Evolutionary conservation across 208 protist species (phyloP), one percentile per base, ranked within the genome.

Genomic region (Acanthamoeba divionensis): DNA sequence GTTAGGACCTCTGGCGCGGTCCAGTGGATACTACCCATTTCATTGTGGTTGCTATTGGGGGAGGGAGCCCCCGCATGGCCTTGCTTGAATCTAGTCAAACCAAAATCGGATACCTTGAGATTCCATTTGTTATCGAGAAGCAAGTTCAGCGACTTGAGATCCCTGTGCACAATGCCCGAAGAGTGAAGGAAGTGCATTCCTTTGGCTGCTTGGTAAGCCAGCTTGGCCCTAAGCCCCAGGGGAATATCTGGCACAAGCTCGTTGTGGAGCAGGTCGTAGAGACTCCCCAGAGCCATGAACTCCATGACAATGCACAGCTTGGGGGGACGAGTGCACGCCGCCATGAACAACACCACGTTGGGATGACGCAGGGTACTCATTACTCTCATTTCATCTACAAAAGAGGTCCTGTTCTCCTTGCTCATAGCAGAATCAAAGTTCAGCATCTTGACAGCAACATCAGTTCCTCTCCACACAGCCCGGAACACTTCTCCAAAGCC

Each of bases 341-440:
- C 94, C 92, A 96, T 95, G 93, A 96, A 96, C 69, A 93, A 50
- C 2, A 96, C 50, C 33, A 96, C 87, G 29, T 96, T 95, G 48
- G 93, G 94, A 50, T 96, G 94, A 18, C 93, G 33, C 13, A 96
- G 52, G 52, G 54, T 60, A 36, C 92, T 82, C 26, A 75, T n/a
- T n/a, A 24, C 41, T 4, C 66, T 24, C 36, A 41, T 41, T 41
- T 41, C 36, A 41, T 41, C 36, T 41, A 41, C 36, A 41, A 41
- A 41, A 41, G 36, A 41, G 36, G 36, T 5, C 5, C 36, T 41
- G 1, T 1, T 6, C 36, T 41, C 36, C 36, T 41, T 41, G 36
- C 36, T 41, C 36, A 41, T 41, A 41, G 36, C 1, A 1, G 36
- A 1, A 41, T 41, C 55, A 75, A 75, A 75, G 55, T 65, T 85